Evolutionary conservation across 176 grass and related monocot species (phyloP).

Genomic region (Aegilops sharonensis): DNA sequence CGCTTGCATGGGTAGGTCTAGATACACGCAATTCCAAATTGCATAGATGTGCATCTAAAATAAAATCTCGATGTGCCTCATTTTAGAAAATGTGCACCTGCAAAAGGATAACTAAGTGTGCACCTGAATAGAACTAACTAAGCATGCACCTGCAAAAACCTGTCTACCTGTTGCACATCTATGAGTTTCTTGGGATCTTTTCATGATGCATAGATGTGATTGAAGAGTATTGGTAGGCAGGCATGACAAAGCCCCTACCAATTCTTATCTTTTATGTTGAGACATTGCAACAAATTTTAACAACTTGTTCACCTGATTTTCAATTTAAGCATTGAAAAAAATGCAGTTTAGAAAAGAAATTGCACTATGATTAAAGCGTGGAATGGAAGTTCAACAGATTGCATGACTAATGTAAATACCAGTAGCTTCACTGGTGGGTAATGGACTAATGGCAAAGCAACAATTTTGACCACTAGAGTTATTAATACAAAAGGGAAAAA

Average conservation of each 20-base stretch:
- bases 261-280: not conserved
- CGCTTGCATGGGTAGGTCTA: not conserved
- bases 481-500: not conserved
- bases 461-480: not conserved
- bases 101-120: not conserved
- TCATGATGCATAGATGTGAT: not conserved
- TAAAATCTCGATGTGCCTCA: not conserved
- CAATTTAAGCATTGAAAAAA: not conserved
- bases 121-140: not conserved
- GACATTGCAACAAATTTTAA: not conserved
- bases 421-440: not conserved
- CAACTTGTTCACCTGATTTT: not conserved
- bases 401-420: not conserved
- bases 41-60: not conserved
- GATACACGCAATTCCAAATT: not conserved
- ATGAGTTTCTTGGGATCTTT: not conserved
- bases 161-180: not conserved
- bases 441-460: not conserved
- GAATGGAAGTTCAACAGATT: not conserved
- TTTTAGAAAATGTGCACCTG: not conserved
- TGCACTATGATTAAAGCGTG: not conserved
- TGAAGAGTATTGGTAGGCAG: not conserved
- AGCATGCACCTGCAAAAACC: not conserved
- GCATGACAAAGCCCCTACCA: not conserved
- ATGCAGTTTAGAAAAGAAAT: conserved; percentile 9